Evolutionary conservation across 768 basidiomycete species (phyloP).

Genomic region (Tubosaeta brunneosetosa): DNA sequence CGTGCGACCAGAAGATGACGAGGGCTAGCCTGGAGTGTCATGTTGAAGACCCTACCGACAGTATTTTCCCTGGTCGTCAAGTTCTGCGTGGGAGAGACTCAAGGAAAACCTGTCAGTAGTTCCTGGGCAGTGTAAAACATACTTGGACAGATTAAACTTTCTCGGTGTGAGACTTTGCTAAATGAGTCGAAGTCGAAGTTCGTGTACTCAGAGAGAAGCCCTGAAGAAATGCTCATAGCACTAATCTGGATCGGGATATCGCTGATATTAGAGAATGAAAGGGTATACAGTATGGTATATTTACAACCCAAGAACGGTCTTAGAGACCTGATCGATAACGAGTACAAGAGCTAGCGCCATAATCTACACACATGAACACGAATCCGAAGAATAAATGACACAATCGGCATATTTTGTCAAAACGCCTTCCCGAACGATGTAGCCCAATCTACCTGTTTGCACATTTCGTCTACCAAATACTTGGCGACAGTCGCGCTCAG

Average conservation of each 20-base stretch:
- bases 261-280: neutral
- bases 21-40: neutral
- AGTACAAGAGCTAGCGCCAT: neutral
- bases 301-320: neutral
- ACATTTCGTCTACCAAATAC: slow-evolving; percentile 26
- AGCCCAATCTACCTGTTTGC: slow-evolving; percentile 19
- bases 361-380: neutral
- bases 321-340: neutral
- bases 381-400: neutral
- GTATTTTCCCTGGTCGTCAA: neutral
- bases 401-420: neutral
- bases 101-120: neutral
- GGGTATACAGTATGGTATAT: neutral
- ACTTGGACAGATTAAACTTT: slow-evolving; percentile 2
- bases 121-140: neutral
- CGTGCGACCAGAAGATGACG: neutral
- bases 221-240: neutral
- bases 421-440: neutral
- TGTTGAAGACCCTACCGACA: neutral
- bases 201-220: no score
- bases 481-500: slow-evolving; percentile 12
- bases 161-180: neutral
- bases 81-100: neutral
- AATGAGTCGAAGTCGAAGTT: neutral
- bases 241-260: neutral